Evolutionary conservation across 257 asterid genomes (phyloP).

Genomic region (Echites panduratus): DNA sequence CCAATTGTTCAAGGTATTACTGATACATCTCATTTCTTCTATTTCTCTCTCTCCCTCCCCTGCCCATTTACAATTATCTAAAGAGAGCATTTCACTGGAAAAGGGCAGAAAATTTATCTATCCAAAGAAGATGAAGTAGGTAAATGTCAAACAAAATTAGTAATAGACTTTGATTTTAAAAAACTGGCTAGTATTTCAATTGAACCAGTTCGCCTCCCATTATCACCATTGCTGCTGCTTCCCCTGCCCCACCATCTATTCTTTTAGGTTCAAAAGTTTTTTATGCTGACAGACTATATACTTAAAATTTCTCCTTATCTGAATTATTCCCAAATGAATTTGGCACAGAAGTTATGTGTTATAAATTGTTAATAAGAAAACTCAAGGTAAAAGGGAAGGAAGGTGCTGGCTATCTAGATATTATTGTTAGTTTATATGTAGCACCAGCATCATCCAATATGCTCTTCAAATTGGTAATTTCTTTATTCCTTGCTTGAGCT

Average conservation of each 20-base stretch:
- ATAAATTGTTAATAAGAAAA: no score
- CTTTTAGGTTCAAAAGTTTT: not conserved
- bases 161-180: not conserved
- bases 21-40: conserved; percentile 1
- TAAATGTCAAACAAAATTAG: not conserved
- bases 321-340: no score
- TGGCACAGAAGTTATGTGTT: not conserved
- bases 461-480: not conserved
- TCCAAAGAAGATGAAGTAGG: not conserved
- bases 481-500: not conserved
- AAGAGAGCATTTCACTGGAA: not conserved
- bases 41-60: not conserved
- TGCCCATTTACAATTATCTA: not conserved
- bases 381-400: not conserved
- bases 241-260: not conserved
- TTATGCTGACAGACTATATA: not conserved
- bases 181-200: not conserved
- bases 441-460: not conserved
- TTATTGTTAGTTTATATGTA: no score
- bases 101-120: not conserved
- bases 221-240: not conserved
- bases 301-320: not conserved
- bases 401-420: not conserved
- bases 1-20: conserved; percentile 89
- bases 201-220: not conserved